These are phyloP conservation scores for Dactylellina leptospora DNA, from an alignment of 2,329 filamentous ascomycete genomes.

Conservation along the genomic window DNA sequence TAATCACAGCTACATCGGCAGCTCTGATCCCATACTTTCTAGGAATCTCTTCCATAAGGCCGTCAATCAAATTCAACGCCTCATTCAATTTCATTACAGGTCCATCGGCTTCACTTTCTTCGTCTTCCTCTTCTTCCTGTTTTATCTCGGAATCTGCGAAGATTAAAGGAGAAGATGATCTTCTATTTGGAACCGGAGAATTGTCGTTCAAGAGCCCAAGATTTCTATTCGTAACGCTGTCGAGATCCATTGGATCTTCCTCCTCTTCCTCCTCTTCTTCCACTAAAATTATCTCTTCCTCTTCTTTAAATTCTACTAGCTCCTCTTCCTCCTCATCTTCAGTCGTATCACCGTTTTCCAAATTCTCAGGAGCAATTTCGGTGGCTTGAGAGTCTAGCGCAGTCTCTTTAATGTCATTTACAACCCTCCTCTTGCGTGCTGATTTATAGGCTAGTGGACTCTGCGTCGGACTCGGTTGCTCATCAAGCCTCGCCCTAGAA, in stretches of 20 bases:
- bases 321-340: background rate
- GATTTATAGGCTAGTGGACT: constrained; percentile 33
- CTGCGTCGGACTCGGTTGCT: background rate
- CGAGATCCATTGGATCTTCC: constrained; percentile 27
- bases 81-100: background rate
- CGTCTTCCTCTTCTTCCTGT: background rate
- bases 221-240: constrained; percentile 27
- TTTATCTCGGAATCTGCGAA: constrained; percentile 8
- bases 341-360: constrained; percentile 5
- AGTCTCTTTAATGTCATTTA: background rate
- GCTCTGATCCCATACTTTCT: constrained; percentile 1
- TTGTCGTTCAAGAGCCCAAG: constrained; percentile 25
- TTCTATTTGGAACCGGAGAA: constrained; percentile 8
- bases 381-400: constrained; percentile 1
- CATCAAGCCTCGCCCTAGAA: background rate
- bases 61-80: background rate
- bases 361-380: background rate
- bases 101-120: background rate
- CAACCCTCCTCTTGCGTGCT: constrained; percentile 13
- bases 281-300: background rate
- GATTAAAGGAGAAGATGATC: constrained; percentile 7
- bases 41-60: background rate
- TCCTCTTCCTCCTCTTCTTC: constrained; percentile 10
- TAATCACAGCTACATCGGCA: constrained; percentile 16
- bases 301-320: constrained; percentile 10